Base-by-base conservation (phyloP, 2,329 filamentous ascomycete species). In the Pyrenochaeta sp. region DNA sequence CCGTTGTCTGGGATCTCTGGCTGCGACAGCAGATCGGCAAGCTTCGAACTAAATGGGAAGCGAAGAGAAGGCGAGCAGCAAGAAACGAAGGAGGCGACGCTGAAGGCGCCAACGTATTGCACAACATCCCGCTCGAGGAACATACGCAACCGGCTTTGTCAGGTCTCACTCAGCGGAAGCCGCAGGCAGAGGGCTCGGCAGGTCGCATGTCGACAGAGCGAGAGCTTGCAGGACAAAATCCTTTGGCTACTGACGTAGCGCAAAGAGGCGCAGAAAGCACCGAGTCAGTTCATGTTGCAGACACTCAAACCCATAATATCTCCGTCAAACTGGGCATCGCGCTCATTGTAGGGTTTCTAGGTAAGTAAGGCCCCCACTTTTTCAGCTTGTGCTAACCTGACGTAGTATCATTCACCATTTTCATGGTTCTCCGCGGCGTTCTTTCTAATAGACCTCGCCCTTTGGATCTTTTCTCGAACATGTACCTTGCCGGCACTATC, bases 401-500 rank as follows among this genome's bases (percentile, higher is more conserved):
- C 39, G 20, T 42, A 77, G 72, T 67, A 4, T 77, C 77, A 1
- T 88, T 90, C 51, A 71, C 81, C 35, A 58, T 72, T 2, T 62
- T 87, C 18, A 79, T 89, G 63, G 73, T 81, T n/a, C 21, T 77
- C 63, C 67, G 76, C 59, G 48, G 68, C 71, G 32, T 70, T 3
- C 34, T 78, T 9, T 44, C 67, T 1, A 29, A 61, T 7, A 69
- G 68, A 0, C 75, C 81, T 0, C 68, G 83, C 0, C 67, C 78
- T 0, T 83, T 83, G 53, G 74, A 79, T 34, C 77, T 90, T 15
- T 90, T 90, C 55, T 77, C 85, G 4, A 90, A 88, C 64, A 81
- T 90, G 70, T 89, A 86, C 58, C 82, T 90, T 0, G 87, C 87
- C 0, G 87, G 87, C 0, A 90, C 87, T 2, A 75, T 76, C 46